These are phyloP conservation scores for Candida piceae DNA, from an alignment of 805 yeast genomes.

Conservation along the genomic window DNA sequence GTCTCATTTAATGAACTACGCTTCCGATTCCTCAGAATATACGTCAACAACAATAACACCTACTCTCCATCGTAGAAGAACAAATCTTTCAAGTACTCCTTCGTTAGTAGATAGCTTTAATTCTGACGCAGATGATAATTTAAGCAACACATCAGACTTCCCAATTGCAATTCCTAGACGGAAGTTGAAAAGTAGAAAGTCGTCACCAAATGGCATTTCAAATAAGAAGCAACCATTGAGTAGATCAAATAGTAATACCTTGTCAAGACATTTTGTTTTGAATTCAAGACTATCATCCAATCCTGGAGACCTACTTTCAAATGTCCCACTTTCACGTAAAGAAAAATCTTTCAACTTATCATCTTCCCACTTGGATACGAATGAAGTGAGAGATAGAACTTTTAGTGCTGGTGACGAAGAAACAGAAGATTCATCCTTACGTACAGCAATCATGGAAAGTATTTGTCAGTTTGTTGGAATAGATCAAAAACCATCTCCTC, in stretches of 20 bases:
- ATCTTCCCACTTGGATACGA: constrained; percentile 11
- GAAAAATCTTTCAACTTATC: constrained; percentile 3
- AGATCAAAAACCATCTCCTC: constrained; percentile 31
- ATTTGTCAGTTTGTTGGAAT: constrained; percentile 68
- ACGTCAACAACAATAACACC: not conserved
- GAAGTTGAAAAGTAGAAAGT: not conserved
- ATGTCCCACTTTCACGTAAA: constrained; percentile 52
- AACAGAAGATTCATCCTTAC: constrained; percentile 60
- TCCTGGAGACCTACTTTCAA: constrained; percentile 83
- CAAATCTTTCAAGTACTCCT: constrained; percentile 6
- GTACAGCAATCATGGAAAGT: constrained; percentile 65
- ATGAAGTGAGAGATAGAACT: constrained; percentile 29
- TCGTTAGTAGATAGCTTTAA: constrained; percentile 8
- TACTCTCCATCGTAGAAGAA: not conserved
- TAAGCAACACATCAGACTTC: constrained; percentile 13
- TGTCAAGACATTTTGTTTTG: constrained; percentile 46
- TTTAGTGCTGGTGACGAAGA: constrained; percentile 59
- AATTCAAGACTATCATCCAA: constrained; percentile 55
- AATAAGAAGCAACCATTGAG: too few species aligned
- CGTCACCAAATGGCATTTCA: not conserved
- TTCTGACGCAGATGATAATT: constrained; percentile 23
- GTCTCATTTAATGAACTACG: not conserved
- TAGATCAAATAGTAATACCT: not conserved
- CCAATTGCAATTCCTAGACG: not conserved
- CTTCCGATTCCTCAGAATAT: not conserved